Conservation (phyloP, 345 rosid genomes). For the Zanthoxylum bungeanum region DNA sequence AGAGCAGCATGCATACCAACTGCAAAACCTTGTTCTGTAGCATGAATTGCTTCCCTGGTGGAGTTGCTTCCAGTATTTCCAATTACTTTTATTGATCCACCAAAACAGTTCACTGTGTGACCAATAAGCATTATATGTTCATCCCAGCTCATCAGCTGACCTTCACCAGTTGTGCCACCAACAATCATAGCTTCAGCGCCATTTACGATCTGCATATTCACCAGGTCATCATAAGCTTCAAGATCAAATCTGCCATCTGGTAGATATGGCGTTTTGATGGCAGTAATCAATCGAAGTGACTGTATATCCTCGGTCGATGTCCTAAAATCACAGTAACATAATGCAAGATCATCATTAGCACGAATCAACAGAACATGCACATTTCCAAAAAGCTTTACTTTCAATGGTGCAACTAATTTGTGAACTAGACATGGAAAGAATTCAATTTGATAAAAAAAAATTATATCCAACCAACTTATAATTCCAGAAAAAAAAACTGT, state of each 20-base stretch:
- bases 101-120: constrained; percentile 79
- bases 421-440: background rate
- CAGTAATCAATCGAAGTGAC: constrained; percentile 70
- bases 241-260: constrained; percentile 95
- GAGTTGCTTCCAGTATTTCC: constrained; percentile 92
- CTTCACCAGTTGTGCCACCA: constrained; percentile 95
- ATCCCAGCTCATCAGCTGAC: constrained; percentile 95
- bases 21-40: constrained; percentile 87
- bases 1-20: constrained; percentile 97
- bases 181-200: constrained; percentile 83
- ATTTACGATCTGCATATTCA: constrained; percentile 60
- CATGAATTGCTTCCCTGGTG: constrained; percentile 86
- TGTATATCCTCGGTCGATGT: constrained; percentile 70
- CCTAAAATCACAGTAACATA: constrained; percentile 36
- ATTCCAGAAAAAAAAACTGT: background rate
- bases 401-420: background rate
- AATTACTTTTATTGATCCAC: constrained; percentile 67
- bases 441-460: background rate
- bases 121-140: constrained; percentile 94
- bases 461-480: background rate
- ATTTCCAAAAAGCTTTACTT: background rate
- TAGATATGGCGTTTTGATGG: constrained; percentile 89
- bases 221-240: constrained; percentile 75
- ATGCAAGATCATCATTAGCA: constrained; percentile 2
- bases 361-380: background rate